A percentile compares a stretch with the other conserved stretches of the same genome.
Conservation (phyloP, 2,329 filamentous ascomycete genomes). For the Phyllosticta ampelicida region DNA sequence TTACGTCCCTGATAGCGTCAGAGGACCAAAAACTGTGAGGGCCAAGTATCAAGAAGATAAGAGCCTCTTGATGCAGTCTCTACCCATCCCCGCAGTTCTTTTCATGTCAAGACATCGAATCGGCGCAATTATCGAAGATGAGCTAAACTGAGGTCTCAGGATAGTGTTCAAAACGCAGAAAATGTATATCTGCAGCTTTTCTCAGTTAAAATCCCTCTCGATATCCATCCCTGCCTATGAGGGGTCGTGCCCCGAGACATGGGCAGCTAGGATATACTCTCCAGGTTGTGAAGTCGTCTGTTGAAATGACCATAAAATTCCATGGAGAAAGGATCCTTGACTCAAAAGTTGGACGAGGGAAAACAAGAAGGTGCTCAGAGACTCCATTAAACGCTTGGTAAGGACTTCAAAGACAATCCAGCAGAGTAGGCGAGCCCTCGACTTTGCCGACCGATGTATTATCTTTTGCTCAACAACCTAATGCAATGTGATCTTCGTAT, state of each 20-base stretch:
- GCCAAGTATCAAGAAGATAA: conserved; percentile 28
- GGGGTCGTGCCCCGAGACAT: conserved; percentile 10
- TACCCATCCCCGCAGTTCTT: conserved; percentile 21
- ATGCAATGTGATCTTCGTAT: conserved; percentile 27
- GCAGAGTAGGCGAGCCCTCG: background rate
- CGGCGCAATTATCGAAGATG: conserved; percentile 19
- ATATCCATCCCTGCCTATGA: conserved; percentile 26
- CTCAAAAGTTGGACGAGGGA: conserved; percentile 14
- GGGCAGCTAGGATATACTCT: conserved; percentile 5
- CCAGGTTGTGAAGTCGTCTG: conserved; percentile 9
- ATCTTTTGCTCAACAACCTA: conserved; percentile 14
- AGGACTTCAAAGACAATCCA: conserved; percentile 10
- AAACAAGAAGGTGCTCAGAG: conserved; percentile 13
- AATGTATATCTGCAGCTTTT: conserved; percentile 22
- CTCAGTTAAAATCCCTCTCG: conserved; percentile 23
- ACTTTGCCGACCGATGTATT: conserved; percentile 2
- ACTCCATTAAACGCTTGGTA: conserved; percentile 10
- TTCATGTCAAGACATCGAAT: conserved; percentile 12
- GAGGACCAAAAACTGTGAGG: conserved; percentile 18
- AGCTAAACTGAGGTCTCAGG: conserved; percentile 20
- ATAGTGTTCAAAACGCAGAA: conserved; percentile 19
- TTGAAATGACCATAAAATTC: conserved; percentile 12
- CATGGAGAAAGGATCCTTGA: conserved; percentile 11
- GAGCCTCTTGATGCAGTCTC: conserved; percentile 20
- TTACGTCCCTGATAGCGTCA: conserved; percentile 21